phyloP scores from a whole-genome alignment of 116 monocot species.

The Trichopus zeylanicus region DNA sequence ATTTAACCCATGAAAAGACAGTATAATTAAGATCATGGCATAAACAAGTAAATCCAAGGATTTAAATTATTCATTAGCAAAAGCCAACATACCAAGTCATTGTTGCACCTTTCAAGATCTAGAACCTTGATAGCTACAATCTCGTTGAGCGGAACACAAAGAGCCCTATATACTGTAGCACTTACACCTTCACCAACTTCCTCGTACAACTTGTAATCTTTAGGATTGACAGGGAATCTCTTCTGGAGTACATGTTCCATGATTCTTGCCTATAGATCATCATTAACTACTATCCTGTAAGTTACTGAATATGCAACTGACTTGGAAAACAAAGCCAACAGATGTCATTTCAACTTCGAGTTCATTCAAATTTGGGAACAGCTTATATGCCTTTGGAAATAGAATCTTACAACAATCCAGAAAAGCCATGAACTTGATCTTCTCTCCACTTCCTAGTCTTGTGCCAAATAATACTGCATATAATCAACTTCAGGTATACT shows the following conservation, averaged over 20 bases:
- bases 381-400: not conserved
- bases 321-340: not conserved
- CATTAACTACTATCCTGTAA: conserved; percentile 23
- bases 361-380: conserved; percentile 4
- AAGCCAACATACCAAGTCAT: conserved; percentile 63
- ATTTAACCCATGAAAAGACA: not conserved
- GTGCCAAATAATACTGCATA: not conserved
- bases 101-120: conserved; percentile 95
- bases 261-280: conserved; percentile 37
- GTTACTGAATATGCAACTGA: conserved; percentile 9
- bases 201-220: conserved; percentile 83
- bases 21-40: not conserved
- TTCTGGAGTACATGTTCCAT: conserved; percentile 54
- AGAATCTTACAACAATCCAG: not conserved
- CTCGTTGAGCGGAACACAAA: conserved; percentile 79
- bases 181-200: conserved; percentile 97
- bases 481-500: not conserved
- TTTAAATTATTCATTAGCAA: not conserved
- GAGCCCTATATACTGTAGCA: conserved; percentile 85
- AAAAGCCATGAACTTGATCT: conserved; percentile 3
- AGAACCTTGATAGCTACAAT: conserved; percentile 94
- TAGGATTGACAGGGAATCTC: conserved; percentile 57
- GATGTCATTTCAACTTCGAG: not conserved
- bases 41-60: not conserved
- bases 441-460: not conserved